Evolutionary conservation across 805 yeast species (phyloP).

Genomic region (Myxozyma mucilagina): DNA sequence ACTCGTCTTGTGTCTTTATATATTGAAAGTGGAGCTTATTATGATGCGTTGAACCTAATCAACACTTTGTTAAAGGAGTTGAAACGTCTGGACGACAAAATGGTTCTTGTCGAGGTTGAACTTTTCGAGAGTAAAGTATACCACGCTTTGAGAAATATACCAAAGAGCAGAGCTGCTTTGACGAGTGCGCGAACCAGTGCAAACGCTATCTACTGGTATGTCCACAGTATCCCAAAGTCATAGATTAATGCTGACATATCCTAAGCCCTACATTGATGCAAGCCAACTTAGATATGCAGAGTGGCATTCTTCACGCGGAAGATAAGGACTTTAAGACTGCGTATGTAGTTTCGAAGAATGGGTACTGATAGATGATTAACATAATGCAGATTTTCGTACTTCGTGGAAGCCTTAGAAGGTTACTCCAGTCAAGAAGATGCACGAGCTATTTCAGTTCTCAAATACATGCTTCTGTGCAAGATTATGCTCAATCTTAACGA

Average conservation of each 20-base stretch:
- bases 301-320: constrained; percentile 94
- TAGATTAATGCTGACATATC: neutral
- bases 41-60: constrained; percentile 71
- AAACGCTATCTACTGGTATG: constrained; percentile 80
- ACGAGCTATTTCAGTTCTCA: constrained; percentile 71
- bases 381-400: constrained; percentile 67
- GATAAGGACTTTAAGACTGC: constrained; percentile 97
- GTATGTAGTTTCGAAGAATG: neutral
- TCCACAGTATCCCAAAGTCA: neutral
- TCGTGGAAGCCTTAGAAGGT: constrained; percentile 92
- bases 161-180: constrained; percentile 87
- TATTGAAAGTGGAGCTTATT: constrained; percentile 63
- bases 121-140: constrained; percentile 85
- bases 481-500: constrained; percentile 87
- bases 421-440: constrained; percentile 63
- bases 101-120: constrained; percentile 93
- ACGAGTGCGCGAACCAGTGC: constrained; percentile 97
- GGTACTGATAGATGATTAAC: neutral
- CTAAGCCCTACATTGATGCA: constrained; percentile 74
- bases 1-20: constrained; percentile 77
- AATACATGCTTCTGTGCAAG: constrained; percentile 89
- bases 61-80: constrained; percentile 75
- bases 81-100: constrained; percentile 92
- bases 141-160: constrained; percentile 85
- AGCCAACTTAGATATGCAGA: constrained; percentile 92